Conservation (phyloP, 192 early-diverging fungal genomes). For the Podila epigama region DNA sequence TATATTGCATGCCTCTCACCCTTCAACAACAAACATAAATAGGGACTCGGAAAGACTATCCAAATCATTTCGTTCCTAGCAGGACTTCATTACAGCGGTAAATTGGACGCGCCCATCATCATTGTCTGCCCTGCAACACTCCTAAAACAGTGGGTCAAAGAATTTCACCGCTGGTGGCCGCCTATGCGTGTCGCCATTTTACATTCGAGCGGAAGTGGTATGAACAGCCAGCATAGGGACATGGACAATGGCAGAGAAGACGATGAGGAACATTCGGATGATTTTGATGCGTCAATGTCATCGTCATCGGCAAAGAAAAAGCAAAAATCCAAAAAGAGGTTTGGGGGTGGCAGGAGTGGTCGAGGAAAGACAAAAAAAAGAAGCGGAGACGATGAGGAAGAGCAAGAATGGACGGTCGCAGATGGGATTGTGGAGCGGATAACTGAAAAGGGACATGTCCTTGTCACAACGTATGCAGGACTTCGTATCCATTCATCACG, state of each 20-base stretch:
- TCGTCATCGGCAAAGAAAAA: constrained; percentile 7
- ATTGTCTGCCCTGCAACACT: constrained; percentile 84
- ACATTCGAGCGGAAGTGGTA: constrained; percentile 85
- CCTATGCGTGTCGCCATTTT: constrained; percentile 88
- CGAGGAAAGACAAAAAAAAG: too few relatives aligned
- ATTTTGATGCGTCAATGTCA: constrained; percentile 47
- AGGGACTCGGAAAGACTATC: constrained; percentile 94
- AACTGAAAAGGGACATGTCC: constrained; percentile 57
- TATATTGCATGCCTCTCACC: constrained; percentile 22
- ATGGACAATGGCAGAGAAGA: constrained; percentile 31
- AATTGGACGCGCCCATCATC: constrained; percentile 46
- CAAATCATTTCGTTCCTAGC: constrained; percentile 88
- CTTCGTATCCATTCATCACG: constrained; percentile 74
- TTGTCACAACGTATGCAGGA: constrained; percentile 90
- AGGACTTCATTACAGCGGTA: constrained; percentile 74
- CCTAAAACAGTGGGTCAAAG: constrained; percentile 84
- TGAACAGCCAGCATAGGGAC: constrained; percentile 48
- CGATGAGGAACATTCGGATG: constrained; percentile 35
- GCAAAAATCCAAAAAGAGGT: constrained; percentile 28
- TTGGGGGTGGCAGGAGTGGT: constrained; percentile 33
- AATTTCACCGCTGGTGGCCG: constrained; percentile 86
- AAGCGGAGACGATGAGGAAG: not conserved
- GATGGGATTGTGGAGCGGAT: constrained; percentile 53
- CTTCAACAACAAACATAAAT: too few relatives aligned
- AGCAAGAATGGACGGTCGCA: constrained; percentile 50